Evolutionary conservation across 2,329 filamentous ascomycete species (phyloP).

Genomic region (Diplocarpon mali): DNA sequence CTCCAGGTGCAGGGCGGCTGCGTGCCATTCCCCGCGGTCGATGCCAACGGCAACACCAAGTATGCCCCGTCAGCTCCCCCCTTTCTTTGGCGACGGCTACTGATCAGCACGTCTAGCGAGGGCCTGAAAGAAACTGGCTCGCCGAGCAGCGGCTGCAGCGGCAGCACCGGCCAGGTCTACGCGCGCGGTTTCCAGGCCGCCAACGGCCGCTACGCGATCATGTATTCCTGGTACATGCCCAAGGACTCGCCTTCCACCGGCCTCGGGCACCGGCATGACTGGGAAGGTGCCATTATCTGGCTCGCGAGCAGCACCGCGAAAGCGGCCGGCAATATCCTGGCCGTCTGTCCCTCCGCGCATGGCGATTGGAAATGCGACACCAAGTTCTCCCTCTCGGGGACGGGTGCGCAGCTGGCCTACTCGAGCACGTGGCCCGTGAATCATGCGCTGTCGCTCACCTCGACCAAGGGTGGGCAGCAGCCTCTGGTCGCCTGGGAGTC

Average conservation of each 20-base stretch:
- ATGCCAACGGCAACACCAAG: constrained; percentile 45
- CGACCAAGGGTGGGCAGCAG: constrained; percentile 28
- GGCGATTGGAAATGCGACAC: constrained; percentile 36
- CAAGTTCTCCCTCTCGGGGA: constrained; percentile 31
- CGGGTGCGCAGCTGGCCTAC: constrained; percentile 36
- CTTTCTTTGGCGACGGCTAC: background rate
- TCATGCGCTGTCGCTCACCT: constrained; percentile 30
- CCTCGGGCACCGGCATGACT: constrained; percentile 42
- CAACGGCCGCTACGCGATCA: constrained; percentile 34
- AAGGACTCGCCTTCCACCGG: constrained; percentile 32
- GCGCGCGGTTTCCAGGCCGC: constrained; percentile 31
- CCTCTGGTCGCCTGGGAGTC: constrained; percentile 35
- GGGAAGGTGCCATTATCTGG: constrained; percentile 45
- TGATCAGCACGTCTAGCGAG: constrained; percentile 12
- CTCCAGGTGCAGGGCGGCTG: constrained; percentile 47
- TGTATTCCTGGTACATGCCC: constrained; percentile 41
- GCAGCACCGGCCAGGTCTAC: constrained; percentile 39
- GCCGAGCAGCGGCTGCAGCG: constrained; percentile 30
- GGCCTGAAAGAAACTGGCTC: constrained; percentile 28
- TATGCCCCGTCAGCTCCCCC: constrained; percentile 24
- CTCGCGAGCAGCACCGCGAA: constrained; percentile 28
- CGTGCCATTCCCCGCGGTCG: constrained; percentile 51
- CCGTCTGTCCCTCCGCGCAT: constrained; percentile 41
- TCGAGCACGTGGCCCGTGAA: constrained; percentile 36
- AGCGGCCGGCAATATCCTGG: constrained; percentile 30